Evolutionary conservation across 75 land plant genomes (phyloP).

Genomic region (Cryptomeria japonica): DNA sequence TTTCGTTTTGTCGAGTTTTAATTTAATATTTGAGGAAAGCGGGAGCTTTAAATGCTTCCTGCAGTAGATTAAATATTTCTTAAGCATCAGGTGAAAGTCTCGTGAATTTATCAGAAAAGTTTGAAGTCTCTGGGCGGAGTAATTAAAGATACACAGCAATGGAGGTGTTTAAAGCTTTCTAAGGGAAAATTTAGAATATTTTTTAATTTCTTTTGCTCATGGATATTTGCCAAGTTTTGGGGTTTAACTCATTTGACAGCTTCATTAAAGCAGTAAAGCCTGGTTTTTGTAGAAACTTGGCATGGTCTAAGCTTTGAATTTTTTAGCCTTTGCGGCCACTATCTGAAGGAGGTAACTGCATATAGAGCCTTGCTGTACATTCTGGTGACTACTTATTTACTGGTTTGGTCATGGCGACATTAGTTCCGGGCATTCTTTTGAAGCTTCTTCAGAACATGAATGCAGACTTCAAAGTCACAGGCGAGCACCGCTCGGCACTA

Average conservation of each 20-base stretch:
- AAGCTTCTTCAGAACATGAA: constrained; percentile 87
- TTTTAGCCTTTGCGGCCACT: background rate
- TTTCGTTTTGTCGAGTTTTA: background rate
- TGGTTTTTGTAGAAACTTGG: background rate
- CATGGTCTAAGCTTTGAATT: background rate
- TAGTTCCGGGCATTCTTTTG: constrained; percentile 76
- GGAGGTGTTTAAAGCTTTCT: background rate
- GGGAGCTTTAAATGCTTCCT: background rate
- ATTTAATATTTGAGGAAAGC: background rate
- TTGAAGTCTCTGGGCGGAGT: background rate
- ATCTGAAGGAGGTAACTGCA: background rate
- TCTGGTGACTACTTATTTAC: background rate
- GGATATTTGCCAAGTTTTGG: background rate
- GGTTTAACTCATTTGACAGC: background rate
- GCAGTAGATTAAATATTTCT: background rate
- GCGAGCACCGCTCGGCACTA: constrained; percentile 72
- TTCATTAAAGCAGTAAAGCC: background rate
- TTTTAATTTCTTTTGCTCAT: background rate
- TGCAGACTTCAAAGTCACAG: constrained; percentile 63
- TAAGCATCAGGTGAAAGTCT: background rate
- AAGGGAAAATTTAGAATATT: background rate
- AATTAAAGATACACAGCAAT: background rate
- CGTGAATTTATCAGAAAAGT: background rate
- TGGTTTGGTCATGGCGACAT: constrained; percentile 42
- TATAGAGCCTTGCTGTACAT: background rate